Conservation (phyloP, 768 basidiomycete genomes). For the Lentinula lateritia region DNA sequence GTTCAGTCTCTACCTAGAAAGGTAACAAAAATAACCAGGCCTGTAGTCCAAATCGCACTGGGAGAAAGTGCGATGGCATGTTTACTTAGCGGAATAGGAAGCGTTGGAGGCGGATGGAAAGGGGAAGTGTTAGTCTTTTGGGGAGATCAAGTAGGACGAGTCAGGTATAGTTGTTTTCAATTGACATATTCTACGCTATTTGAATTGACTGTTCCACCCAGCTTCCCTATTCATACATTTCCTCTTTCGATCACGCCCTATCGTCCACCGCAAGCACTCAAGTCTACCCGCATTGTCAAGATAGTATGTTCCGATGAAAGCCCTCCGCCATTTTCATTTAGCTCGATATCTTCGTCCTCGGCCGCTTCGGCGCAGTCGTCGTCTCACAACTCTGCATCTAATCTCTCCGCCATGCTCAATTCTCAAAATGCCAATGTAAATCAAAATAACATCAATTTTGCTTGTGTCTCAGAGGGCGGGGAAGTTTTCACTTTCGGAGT, state of each 20-base stretch:
- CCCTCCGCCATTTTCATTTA: constrained; percentile 78
- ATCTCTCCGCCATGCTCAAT: constrained; percentile 1
- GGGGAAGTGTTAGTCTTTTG: constrained; percentile 82
- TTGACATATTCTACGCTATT: not conserved
- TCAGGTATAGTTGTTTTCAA: constrained; percentile 43
- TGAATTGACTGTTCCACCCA: constrained; percentile 17
- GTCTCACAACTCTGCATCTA: not conserved
- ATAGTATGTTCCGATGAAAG: constrained; percentile 72
- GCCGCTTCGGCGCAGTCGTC: not conserved
- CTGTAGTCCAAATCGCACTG: constrained; percentile 67
- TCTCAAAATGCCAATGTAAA: not conserved
- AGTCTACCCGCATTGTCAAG: constrained; percentile 70
- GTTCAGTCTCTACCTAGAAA: constrained; percentile 73
- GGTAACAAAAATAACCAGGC: constrained; percentile 70
- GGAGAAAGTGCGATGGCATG: constrained; percentile 44
- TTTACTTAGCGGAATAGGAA: constrained; percentile 57
- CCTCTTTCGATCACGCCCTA: constrained; percentile 73
- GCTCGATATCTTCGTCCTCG: constrained; percentile 15
- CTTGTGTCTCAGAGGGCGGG: constrained; percentile 32
- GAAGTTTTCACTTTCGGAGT: constrained; percentile 83
- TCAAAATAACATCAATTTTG: constrained; percentile 2
- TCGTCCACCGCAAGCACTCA: constrained; percentile 72
- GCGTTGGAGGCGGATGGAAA: constrained; percentile 76
- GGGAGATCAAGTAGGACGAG: constrained; percentile 69
- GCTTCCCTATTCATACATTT: constrained; percentile 75